phyloP scores from a whole-genome alignment of 2,329 filamentous ascomycete genomes.

The Zasmidium citrigriseum region DNA sequence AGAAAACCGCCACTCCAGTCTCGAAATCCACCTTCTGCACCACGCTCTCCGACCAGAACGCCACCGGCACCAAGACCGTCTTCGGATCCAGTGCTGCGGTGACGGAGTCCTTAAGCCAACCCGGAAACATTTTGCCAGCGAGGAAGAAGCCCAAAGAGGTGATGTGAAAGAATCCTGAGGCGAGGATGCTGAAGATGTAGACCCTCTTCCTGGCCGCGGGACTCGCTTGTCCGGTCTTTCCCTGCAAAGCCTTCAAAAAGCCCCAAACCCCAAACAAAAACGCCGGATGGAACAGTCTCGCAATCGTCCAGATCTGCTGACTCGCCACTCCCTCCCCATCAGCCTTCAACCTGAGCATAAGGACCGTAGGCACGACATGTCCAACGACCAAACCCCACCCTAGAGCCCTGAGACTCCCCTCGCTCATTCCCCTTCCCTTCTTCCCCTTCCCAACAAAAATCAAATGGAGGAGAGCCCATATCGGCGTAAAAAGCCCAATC shows the following conservation, averaged over 20 bases:
- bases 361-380: slow-evolving; percentile 21
- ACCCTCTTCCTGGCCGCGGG: slow-evolving; percentile 9
- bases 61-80: slow-evolving; percentile 17
- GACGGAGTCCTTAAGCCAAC: slow-evolving; percentile 19
- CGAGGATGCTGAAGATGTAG: slow-evolving; percentile 24
- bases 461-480: slow-evolving; percentile 24
- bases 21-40: slow-evolving; percentile 15
- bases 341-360: slow-evolving; percentile 21
- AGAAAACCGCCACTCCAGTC: slow-evolving; percentile 23
- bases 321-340: slow-evolving; percentile 19
- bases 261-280: slow-evolving; percentile 17
- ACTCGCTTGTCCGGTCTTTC: neutral
- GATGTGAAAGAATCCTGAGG: slow-evolving; percentile 24
- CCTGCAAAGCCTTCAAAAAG: slow-evolving; percentile 5
- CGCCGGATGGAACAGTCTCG: slow-evolving; percentile 24
- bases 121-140: slow-evolving; percentile 11
- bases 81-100: slow-evolving; percentile 11
- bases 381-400: slow-evolving; percentile 23
- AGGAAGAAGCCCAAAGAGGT: slow-evolving; percentile 18
- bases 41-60: slow-evolving; percentile 17
- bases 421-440: neutral
- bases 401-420: slow-evolving; percentile 13
- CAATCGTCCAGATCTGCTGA: slow-evolving; percentile 26
- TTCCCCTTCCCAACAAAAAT: slow-evolving; percentile 6
- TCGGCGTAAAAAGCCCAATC: slow-evolving; percentile 23